phyloP scores from a whole-genome alignment of 192 early-diverging fungal genomes.

The Entomortierella parvispora region DNA sequence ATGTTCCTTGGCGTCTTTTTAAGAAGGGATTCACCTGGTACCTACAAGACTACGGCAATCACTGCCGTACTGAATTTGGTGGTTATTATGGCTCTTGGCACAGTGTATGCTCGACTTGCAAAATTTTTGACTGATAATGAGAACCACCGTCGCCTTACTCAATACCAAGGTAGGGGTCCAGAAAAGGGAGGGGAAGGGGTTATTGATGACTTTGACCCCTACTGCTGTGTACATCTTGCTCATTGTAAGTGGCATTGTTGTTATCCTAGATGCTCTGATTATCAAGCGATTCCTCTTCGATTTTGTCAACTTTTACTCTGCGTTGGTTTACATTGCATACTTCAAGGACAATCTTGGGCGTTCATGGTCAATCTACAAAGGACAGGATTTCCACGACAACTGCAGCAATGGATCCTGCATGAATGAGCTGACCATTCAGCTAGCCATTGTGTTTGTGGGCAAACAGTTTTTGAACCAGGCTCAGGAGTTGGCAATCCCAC shows the following conservation, averaged over 20 bases:
- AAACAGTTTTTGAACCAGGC: slow-evolving; percentile 61
- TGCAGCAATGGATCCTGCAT: slow-evolving; percentile 58
- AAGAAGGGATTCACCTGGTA: background rate
- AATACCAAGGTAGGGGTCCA: slow-evolving; percentile 54
- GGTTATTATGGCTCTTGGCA: slow-evolving; percentile 65
- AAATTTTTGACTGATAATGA: slow-evolving; percentile 55
- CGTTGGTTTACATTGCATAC: slow-evolving; percentile 67
- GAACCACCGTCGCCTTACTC: slow-evolving; percentile 55
- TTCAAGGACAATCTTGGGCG: slow-evolving; percentile 40
- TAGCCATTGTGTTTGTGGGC: slow-evolving; percentile 71
- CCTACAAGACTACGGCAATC: slow-evolving; percentile 36
- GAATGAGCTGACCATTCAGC: slow-evolving; percentile 63
- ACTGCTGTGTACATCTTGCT: too few species aligned
- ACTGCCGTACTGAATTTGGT: slow-evolving; percentile 59
- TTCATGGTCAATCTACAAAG: background rate
- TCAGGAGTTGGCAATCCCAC: slow-evolving; percentile 60
- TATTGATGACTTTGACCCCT: too few species aligned
- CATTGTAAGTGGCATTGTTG: too few species aligned
- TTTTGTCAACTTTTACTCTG: slow-evolving; percentile 72
- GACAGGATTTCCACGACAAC: background rate
- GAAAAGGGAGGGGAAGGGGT: background rate
- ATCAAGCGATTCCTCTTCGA: slow-evolving; percentile 68
- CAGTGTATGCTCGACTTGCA: slow-evolving; percentile 52
- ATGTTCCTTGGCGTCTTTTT: slow-evolving; percentile 33
- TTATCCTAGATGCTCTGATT: slow-evolving; percentile 61